These are phyloP conservation scores for Clohesyomyces aquaticus DNA, from an alignment of 495 filamentous ascomycete species.

Conservation along the genomic window DNA sequence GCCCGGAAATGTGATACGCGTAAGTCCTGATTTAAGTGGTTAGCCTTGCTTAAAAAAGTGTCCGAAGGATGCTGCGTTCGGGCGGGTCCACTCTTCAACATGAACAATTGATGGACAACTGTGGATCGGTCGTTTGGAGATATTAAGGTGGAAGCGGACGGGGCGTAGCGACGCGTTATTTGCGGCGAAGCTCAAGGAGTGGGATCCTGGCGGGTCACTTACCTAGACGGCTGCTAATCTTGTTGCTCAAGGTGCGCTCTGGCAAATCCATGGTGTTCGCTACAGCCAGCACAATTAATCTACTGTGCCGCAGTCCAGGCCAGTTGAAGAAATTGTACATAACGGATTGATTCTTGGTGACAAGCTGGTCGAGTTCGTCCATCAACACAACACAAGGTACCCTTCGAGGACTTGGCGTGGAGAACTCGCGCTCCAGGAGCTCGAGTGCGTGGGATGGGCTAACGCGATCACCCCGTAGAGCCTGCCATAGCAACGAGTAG, in stretches of 20 bases:
- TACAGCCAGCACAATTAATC: slow-evolving; percentile 93
- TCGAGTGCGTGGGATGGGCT: slow-evolving; percentile 89
- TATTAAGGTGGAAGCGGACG: slow-evolving; percentile 15
- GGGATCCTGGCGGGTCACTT: slow-evolving; percentile 34
- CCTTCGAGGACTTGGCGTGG: slow-evolving; percentile 80
- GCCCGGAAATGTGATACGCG: slow-evolving; percentile 92
- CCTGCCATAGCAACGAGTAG: slow-evolving; percentile 95
- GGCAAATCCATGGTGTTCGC: slow-evolving; percentile 99
- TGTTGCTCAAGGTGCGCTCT: slow-evolving; percentile 94
- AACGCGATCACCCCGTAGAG: slow-evolving; percentile 88
- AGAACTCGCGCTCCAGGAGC: slow-evolving; percentile 89
- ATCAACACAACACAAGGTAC: slow-evolving; percentile 97
- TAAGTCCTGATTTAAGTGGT: slow-evolving; percentile 35
- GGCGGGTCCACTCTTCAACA: slow-evolving; percentile 9
- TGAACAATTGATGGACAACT: slow-evolving; percentile 2
- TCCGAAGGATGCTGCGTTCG: slow-evolving; percentile 28
- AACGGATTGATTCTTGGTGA: slow-evolving; percentile 95
- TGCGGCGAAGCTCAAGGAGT: slow-evolving; percentile 27
- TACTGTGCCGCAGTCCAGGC: slow-evolving; percentile 88
- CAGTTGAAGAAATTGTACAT: slow-evolving; percentile 99
- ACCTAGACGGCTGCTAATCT: slow-evolving; percentile 89
- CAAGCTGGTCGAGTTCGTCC: slow-evolving; percentile 98
- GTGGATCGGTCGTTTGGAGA: slow-evolving; percentile 14
- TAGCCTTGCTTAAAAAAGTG: slow-evolving; percentile 32
- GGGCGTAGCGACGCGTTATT: slow-evolving; percentile 7